Evolutionary conservation across 1,284 basidiomycete species (phyloP), one percentile per base, ranked within the genome.

Genomic region (Leccinum pachyderme): DNA sequence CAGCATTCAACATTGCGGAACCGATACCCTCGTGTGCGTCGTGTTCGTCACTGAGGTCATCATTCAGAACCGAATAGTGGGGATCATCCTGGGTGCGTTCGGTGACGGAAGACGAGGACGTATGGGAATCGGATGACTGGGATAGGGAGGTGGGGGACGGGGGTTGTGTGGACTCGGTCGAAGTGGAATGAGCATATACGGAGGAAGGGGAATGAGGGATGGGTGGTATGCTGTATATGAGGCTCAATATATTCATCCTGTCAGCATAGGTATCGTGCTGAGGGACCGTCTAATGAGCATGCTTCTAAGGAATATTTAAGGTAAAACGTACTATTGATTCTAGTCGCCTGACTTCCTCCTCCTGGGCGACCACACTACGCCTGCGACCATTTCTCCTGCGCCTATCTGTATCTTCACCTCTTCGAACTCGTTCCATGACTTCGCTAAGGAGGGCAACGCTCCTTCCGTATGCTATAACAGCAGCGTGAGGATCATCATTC

Each of bases 261-360:
- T 92, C 89, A 54, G 89, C 89, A 69, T 92, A 92, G 8, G 90
- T 92, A 72, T 93, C 90, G 67, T 92, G 90, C 90, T 92, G 66
- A 60, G 49, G 47, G 50, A 47, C 45, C 54, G 46, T 33, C 25
- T 45, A 48, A 52, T 63, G 51, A 59, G 61, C 39, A 41, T 49
- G 32, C 51, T 54, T 57, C 57, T 41, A 50, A 56, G 35, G 2
- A 32, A 22, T 43, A 58, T 33, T 58, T 48, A 56, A 50, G 51
- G 47, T 49, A 48, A 49, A 44, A 83, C 89, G 77, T 71, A 91
- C 89, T 63, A 92, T 92, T 60, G 86, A 86, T 72, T 89, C 89
- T 55, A 93, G 73, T 59, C 90, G 77, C 62, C 82, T 79, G 49
- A 92, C 83, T 76, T 93, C 89, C 64, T 92, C 90, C 70, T 93